These are phyloP conservation scores for Backusella luteola DNA, from an alignment of 192 early-diverging fungal species.

Conservation along the genomic window DNA sequence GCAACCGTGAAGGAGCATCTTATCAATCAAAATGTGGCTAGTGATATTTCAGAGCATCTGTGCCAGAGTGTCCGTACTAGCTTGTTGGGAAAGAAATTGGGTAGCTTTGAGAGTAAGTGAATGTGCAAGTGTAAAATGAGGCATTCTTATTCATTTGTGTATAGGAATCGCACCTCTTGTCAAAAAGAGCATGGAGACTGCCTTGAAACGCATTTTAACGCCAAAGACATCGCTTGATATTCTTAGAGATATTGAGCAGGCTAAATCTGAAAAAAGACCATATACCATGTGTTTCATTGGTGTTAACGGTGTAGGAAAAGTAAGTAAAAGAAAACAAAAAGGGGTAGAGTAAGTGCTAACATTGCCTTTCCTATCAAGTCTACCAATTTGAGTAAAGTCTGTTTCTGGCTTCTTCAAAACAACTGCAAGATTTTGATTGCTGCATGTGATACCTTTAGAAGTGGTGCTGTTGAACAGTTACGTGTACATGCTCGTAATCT, in stretches of 20 bases:
- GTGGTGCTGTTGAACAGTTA: constrained; percentile 94
- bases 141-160: background rate
- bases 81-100: constrained; percentile 73
- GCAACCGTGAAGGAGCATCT: constrained; percentile 90
- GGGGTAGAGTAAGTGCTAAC: background rate
- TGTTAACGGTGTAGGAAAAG: constrained; percentile 86
- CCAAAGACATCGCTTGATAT: constrained; percentile 89
- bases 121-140: background rate
- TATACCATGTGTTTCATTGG: constrained; percentile 93
- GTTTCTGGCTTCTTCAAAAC: constrained; percentile 95
- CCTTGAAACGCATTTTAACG: constrained; percentile 86
- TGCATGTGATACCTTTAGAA: constrained; percentile 95
- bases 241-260: constrained; percentile 82
- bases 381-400: constrained; percentile 93
- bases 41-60: constrained; percentile 81
- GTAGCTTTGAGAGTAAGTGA: constrained; percentile 69
- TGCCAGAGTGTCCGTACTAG: constrained; percentile 74
- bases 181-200: constrained; percentile 76
- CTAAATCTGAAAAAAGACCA: constrained; percentile 64
- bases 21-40: constrained; percentile 91
- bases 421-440: constrained; percentile 86
- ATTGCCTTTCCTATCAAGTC: constrained; percentile 47
- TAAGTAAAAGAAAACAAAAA: background rate
- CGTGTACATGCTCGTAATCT: constrained; percentile 89
- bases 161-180: constrained; percentile 62